Conservation (phyloP, 2,329 filamentous ascomycete genomes). For the Neonectria magnoliae region DNA sequence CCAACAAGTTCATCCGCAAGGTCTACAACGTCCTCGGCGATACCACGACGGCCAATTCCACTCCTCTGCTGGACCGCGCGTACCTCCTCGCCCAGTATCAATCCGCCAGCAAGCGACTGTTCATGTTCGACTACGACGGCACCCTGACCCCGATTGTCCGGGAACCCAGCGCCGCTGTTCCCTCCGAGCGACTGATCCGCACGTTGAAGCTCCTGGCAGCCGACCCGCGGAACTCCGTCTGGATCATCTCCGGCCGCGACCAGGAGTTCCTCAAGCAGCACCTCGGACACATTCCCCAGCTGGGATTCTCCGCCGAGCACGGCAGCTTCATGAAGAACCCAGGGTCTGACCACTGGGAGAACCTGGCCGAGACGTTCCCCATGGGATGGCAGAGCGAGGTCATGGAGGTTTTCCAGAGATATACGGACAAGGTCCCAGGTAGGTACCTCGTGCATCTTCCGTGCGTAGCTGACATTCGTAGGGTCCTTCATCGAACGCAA, state of each 20-base stretch:
- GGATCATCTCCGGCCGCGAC: constrained; percentile 97
- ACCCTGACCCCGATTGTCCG: constrained; percentile 95
- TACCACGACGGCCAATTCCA: constrained; percentile 78
- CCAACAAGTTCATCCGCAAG: constrained; percentile 79
- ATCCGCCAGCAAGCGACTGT: constrained; percentile 79
- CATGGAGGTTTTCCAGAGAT: constrained; percentile 84
- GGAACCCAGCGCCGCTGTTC: constrained; percentile 88
- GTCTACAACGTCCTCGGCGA: constrained; percentile 83
- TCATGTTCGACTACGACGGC: constrained; percentile 99
- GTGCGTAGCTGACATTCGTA: constrained; percentile 44
- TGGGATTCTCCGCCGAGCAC: constrained; percentile 97
- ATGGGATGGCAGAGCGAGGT: constrained; percentile 95
- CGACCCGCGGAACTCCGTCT: constrained; percentile 87
- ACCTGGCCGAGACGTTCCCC: constrained; percentile 84
- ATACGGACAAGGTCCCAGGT: constrained; percentile 88
- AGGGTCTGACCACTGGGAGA: constrained; percentile 81
- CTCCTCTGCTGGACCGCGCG: constrained; percentile 82
- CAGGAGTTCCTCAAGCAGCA: constrained; percentile 91
- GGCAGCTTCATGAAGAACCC: constrained; percentile 94
- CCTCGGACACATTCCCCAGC: constrained; percentile 86
- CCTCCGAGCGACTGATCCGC: constrained; percentile 82
- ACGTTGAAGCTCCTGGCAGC: constrained; percentile 82
- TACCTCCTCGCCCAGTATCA: constrained; percentile 79
- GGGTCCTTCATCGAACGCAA: constrained; percentile 95
- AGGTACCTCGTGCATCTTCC: constrained; percentile 43